These are phyloP conservation scores for Barnettozyma hawaiiensis DNA, from an alignment of 1,139 yeast genomes.

Conservation along the genomic window DNA sequence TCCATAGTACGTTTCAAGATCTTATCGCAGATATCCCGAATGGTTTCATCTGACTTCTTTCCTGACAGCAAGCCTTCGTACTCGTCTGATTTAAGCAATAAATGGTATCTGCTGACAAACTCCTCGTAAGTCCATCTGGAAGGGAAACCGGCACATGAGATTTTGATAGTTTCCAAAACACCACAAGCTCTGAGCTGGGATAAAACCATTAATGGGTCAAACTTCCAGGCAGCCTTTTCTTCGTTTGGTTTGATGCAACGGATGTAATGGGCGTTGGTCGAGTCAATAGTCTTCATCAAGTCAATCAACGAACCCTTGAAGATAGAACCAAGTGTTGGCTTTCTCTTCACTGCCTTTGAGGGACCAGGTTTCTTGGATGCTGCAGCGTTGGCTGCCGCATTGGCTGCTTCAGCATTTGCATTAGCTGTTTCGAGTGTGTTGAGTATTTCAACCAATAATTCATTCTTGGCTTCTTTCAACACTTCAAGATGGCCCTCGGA, in stretches of 20 bases:
- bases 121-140: conserved; percentile 94
- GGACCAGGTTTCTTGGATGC: conserved; percentile 31
- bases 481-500: conserved; percentile 93
- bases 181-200: conserved; percentile 98
- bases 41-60: conserved; percentile 49
- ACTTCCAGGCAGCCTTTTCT: conserved; percentile 90
- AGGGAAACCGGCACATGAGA: conserved; percentile 97
- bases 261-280: conserved; percentile 93
- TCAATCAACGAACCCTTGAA: conserved; percentile 91
- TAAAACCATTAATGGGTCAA: conserved; percentile 91
- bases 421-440: conserved; percentile 54
- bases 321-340: conserved; percentile 92
- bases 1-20: conserved; percentile 62
- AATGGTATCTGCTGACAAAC: conserved; percentile 84
- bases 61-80: conserved; percentile 63
- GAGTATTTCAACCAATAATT: conserved; percentile 57
- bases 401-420: conserved; percentile 45
- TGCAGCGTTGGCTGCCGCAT: conserved; percentile 25
- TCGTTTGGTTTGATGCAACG: conserved; percentile 98
- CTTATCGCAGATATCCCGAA: conserved; percentile 58
- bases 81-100: conserved; percentile 64
- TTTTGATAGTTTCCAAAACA: conserved; percentile 92
- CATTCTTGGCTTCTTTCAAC: conserved; percentile 62
- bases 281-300: conserved; percentile 85
- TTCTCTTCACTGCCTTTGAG: conserved; percentile 50